Evolutionary conservation across 345 rosid genomes (phyloP), one percentile per base, ranked within the genome.

Genomic region (Bretschneidera sinensis): DNA sequence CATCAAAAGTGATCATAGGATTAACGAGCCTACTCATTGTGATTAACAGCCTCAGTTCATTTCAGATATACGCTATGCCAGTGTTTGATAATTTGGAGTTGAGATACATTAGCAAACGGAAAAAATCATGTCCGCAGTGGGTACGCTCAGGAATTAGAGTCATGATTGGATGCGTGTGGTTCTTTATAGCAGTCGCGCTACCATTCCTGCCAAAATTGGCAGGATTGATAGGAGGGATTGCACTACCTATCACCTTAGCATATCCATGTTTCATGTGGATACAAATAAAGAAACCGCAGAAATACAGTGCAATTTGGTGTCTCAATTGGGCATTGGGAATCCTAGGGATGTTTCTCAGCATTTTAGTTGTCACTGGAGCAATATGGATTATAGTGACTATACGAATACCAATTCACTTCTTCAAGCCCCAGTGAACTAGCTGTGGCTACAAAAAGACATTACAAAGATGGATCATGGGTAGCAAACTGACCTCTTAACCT

Each of bases 31-130:
- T 81, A 14, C 75, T 85, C 17, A 65, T 85, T n/a, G 78, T 83
- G 25, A 34, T 81, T 17, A 81, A 74, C 78, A 60, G 81, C 66
- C 77, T 83, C 54, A 81, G 80, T 69, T 76, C 85, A 0, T 81
- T 83, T 64, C 86, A 83, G 68, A 75, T 85, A 55, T 81, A 81
- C 23, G 86, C 88, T 1, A 85, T 79, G 86, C 88, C 86, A 2
- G 81, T 78, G 1, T 81, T 81, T 21, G 88, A 85, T 71, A 79
- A 75, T 56, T 54, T 85, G 24, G 86, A 85, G 67, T 59, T 77
- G 34, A 73, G 71, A 63, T 83, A 72, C 47, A 83, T 80, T 0
- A 69, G 74, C 74, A 76, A 62, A 49, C 62, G 21, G 66, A 70
- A 64, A 47, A 71, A 62, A 59, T 81, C 86, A 18, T 85, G 91